Base-by-base conservation (phyloP, 2,329 filamentous ascomycete species). In the Rutstroemia sp. region DNA sequence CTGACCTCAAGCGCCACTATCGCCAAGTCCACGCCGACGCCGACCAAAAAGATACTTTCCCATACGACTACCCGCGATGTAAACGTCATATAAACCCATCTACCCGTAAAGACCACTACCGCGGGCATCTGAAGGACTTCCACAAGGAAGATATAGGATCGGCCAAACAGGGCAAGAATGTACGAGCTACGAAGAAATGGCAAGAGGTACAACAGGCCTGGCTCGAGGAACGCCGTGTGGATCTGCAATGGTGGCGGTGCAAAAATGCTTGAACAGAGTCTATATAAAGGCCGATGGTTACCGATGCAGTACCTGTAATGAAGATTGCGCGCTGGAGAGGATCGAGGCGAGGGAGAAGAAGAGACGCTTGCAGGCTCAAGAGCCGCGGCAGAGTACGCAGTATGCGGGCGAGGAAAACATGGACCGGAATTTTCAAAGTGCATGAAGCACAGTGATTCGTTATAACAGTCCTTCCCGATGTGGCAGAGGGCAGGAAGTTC, bases 111-210 rank as follows among this genome's bases (percentile, higher is more conserved):
- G 77, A 80, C 57, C 77, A 79, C 61, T 70, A 75, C 47, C 67
- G 72, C 19, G 76, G 78, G 56, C 77, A 80, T 58, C 65, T 75
- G 42, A 67, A 76, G 23, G 74, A 76, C 51, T 77, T 70, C 56
- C 77, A 79, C 60, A 72, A 75, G 41, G 68, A 73, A 44, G 72
- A 76, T 53, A 53, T 70, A 14, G 64, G 64, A 1, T 51, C 21
- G 1, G 60, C 56, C 10, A 67, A 63, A 30, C 48, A 56, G 16
- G 55, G 59, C 19, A 59, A 61, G 21, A 57, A 51, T 21, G 27
- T 54, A 6, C 54, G 58, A 27, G 55, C 49, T 21, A 17, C 21
- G 5, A 45, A 51, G 2, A 16, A 59, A n/a, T 55, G 60, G 60
- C 42, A 53, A 16, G 52, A 50, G 8, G 57, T 51, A n/a, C 62